Base-by-base conservation (phyloP, 805 yeast genomes). In the Saturnispora saitoi region DNA sequence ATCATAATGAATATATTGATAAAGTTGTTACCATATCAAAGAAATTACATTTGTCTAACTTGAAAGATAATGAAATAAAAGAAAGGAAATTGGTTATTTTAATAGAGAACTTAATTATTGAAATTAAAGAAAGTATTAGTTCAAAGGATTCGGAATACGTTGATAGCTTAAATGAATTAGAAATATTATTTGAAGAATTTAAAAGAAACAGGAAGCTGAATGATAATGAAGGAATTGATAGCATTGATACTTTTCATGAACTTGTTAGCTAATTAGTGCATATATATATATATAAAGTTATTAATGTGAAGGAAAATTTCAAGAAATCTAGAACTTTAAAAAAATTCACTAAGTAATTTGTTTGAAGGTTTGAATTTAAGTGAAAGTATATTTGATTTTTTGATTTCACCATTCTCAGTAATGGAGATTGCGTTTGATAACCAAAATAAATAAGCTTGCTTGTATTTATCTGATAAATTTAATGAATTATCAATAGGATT, bases 61-160 rank as follows among this genome's bases (percentile, higher is more conserved):
- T 38, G 12, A 42, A 42, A 11, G 30, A 24, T 8, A n/a, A 44
- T 17, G 32, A 41, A 30, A 38, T 45, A 17, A 47, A 48, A 20
- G 32, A 40, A 8, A 49, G 48, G 12, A 55, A 51, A 45, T 48
- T 57, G 22, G 42, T 51, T 37, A 53, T 45, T 11, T 51, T 49
- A 41, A 24, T 50, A 8, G 62, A 57, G 9, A 31, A 53, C 4
- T 42, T 58, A 11, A 24, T 58, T n/a, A 51, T 48, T 31, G 54
- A 56, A 31, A 32, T 58, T 24, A 45, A 44, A 28, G 57, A 52
- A 14, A 44, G 29, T n/a, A 36, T 36, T 36, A 38, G 11, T 6
- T 29, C 15, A 12, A 51, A 32, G n/a, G 30, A 45, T 32, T 28
- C 22, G 4, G 43, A 29, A 14, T 43, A 45, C 32, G 20, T 50